Evolutionary conservation across 768 basidiomycete genomes (phyloP).

Genomic region (Exidia glandulosa): DNA sequence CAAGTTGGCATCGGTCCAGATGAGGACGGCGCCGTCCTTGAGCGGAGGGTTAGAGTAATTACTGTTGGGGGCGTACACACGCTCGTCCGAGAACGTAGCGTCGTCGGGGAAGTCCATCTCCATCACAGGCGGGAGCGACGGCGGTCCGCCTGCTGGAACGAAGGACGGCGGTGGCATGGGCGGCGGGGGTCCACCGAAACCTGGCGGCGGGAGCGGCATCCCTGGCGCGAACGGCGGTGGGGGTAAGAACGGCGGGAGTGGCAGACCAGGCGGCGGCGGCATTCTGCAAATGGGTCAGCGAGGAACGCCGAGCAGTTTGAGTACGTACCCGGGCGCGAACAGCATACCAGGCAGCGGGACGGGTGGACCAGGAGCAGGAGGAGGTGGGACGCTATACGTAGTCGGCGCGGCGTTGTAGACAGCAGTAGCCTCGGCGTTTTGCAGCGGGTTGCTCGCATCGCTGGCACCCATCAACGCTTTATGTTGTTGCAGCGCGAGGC

Average conservation of each 20-base stretch:
- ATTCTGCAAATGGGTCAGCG: constrained; percentile 20
- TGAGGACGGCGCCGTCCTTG: constrained; percentile 65
- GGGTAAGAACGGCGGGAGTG: constrained; percentile 23
- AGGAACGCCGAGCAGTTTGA: background rate
- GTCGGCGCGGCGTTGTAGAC: constrained; percentile 71
- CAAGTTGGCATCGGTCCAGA: constrained; percentile 69
- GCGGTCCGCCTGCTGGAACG: too few species aligned
- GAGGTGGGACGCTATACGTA: constrained; percentile 43
- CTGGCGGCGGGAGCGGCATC: constrained; percentile 12
- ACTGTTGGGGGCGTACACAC: constrained; percentile 39
- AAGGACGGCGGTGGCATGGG: constrained; percentile 12
- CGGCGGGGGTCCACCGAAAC: constrained; percentile 13
- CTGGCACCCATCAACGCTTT: constrained; percentile 75
- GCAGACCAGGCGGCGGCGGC: constrained; percentile 27
- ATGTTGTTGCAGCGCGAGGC: constrained; percentile 78
- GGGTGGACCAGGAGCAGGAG: constrained; percentile 15
- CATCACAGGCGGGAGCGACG: background rate
- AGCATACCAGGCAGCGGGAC: constrained; percentile 23
- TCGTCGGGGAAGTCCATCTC: constrained; percentile 8
- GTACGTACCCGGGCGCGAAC: constrained; percentile 47
- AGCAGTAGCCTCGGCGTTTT: constrained; percentile 33
- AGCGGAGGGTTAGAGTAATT: constrained; percentile 55
- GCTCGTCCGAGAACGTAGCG: constrained; percentile 13
- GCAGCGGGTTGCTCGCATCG: constrained; percentile 23
- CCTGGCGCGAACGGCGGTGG: constrained; percentile 14